phyloP scores from a whole-genome alignment of 2,329 filamentous ascomycete species.

The Pestalotiopsis fici region DNA sequence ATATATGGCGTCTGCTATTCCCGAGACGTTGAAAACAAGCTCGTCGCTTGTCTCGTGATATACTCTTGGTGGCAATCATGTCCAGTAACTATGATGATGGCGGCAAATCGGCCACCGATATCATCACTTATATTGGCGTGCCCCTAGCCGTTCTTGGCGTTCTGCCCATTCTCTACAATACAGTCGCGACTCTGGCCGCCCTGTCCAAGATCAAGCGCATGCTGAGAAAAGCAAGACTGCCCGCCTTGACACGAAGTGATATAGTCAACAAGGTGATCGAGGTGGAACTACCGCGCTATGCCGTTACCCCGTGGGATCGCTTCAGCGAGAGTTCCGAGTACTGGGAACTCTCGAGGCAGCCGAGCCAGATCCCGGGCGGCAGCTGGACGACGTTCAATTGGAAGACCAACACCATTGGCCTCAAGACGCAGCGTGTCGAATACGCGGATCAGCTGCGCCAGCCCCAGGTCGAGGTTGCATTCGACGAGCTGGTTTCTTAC shows the following conservation, averaged over 20 bases:
- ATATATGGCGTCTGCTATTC: neutral
- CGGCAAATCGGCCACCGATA: conserved; percentile 39
- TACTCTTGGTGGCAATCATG: neutral
- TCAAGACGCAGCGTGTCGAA: conserved; percentile 63
- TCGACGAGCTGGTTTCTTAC: conserved; percentile 63
- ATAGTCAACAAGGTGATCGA: conserved; percentile 68
- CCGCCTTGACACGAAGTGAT: conserved; percentile 62
- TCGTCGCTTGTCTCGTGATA: neutral
- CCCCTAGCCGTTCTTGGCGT: conserved; percentile 61
- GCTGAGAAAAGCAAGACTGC: conserved; percentile 56
- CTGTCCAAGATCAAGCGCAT: conserved; percentile 61
- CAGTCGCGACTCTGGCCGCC: conserved; percentile 58
- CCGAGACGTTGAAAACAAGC: neutral
- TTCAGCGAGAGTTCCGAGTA: conserved; percentile 55
- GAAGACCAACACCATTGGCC: conserved; percentile 62
- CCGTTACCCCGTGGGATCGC: conserved; percentile 61
- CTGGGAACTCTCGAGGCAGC: conserved; percentile 54
- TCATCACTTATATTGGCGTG: conserved; percentile 58
- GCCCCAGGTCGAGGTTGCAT: conserved; percentile 53
- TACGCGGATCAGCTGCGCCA: conserved; percentile 59
- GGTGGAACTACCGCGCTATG: conserved; percentile 65
- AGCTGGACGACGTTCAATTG: conserved; percentile 68
- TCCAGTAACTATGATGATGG: conserved; percentile 8
- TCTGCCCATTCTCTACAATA: conserved; percentile 68
- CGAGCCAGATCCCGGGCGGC: conserved; percentile 58